A percentile compares a stretch with the other conserved stretches of the same genome.
These are phyloP conservation scores for Xylaria acuta DNA, from an alignment of 495 filamentous ascomycete genomes.

Conservation along the genomic window DNA sequence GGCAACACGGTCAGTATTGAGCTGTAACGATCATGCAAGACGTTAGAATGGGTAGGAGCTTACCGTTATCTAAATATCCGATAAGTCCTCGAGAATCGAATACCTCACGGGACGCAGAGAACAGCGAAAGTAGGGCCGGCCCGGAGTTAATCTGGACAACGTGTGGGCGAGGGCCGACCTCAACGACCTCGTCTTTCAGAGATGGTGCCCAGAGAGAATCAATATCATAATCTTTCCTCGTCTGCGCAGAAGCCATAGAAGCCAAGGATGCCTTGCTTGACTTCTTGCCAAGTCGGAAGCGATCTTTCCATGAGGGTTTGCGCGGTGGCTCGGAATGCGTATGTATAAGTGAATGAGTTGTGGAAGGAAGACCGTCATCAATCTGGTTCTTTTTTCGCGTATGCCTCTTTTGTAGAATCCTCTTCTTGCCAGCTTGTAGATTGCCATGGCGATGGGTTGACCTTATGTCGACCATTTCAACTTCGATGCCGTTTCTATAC, in stretches of 20 bases:
- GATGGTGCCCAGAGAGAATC: conserved; percentile 23
- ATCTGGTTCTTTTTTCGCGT: conserved; percentile 13
- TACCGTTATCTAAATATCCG: conserved; percentile 24
- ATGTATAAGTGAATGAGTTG: not conserved
- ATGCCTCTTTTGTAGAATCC: not conserved
- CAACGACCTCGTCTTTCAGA: conserved; percentile 7
- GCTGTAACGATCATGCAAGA: not conserved
- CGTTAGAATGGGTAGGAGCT: not conserved
- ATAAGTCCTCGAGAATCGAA: conserved; percentile 22
- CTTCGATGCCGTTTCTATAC: conserved; percentile 26
- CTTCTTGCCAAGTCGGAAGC: conserved; percentile 23
- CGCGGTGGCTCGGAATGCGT: not conserved
- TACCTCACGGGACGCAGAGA: conserved; percentile 20
- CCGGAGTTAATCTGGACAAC: conserved; percentile 25
- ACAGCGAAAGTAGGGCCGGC: conserved; percentile 18
- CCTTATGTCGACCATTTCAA: conserved; percentile 28
- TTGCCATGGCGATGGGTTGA: conserved; percentile 27
- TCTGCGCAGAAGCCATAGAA: not conserved
- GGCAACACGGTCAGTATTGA: not conserved
- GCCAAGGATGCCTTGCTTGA: conserved; percentile 7
- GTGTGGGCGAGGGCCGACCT: conserved; percentile 23
- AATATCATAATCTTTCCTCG: conserved; percentile 10
- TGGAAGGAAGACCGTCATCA: not conserved
- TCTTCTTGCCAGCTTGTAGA: conserved; percentile 24
- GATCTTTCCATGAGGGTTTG: conserved; percentile 19